These are phyloP conservation scores for Chlamydomonas reinhardtii DNA, from an alignment of 163 green algal species.

Conservation along the genomic window DNA sequence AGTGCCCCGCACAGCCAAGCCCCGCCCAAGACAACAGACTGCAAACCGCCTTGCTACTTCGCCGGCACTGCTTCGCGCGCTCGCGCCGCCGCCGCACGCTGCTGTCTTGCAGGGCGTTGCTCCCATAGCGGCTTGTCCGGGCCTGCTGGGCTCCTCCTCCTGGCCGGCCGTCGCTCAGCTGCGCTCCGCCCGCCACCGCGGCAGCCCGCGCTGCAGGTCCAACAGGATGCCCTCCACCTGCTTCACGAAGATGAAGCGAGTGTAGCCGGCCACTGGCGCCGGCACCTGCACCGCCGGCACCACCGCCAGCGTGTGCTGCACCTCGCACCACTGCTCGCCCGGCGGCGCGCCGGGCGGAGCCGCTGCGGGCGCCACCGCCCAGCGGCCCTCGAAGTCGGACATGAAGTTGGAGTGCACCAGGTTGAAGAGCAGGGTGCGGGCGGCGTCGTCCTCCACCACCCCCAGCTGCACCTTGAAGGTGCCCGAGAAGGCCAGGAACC, in stretches of 20 bases:
- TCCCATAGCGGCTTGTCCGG: too few relatives aligned
- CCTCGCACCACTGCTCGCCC: constrained; percentile 45
- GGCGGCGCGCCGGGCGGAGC: too few relatives aligned
- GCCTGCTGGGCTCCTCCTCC: too few relatives aligned
- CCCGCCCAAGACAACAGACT: too few relatives aligned
- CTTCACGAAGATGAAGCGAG: constrained; percentile 57
- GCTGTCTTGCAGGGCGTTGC: too few relatives aligned
- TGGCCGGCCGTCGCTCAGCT: too few relatives aligned
- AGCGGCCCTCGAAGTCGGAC: constrained; percentile 63
- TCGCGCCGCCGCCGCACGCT: too few relatives aligned
- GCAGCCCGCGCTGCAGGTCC: constrained; percentile 21
- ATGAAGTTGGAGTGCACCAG: constrained; percentile 64
- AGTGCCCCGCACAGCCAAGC: too few relatives aligned
- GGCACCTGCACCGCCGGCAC: constrained; percentile 58
- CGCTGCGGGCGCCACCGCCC: constrained; percentile 43
- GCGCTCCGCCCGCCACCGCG: too few relatives aligned
- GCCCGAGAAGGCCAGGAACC: constrained; percentile 60
- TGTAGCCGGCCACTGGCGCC: constrained; percentile 49
- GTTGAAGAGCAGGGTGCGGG: constrained; percentile 56
- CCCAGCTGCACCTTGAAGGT: constrained; percentile 56
- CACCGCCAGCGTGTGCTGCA: constrained; percentile 67
- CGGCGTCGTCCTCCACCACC: constrained; percentile 38
- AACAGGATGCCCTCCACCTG: constrained; percentile 51
- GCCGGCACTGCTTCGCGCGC: too few relatives aligned
- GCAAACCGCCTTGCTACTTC: too few relatives aligned